Percentiles rank a stretch among this genome's conserved stretches.
Conservation (phyloP, 2,329 filamentous ascomycete species). For the Botrytis pseudocinerea region DNA sequence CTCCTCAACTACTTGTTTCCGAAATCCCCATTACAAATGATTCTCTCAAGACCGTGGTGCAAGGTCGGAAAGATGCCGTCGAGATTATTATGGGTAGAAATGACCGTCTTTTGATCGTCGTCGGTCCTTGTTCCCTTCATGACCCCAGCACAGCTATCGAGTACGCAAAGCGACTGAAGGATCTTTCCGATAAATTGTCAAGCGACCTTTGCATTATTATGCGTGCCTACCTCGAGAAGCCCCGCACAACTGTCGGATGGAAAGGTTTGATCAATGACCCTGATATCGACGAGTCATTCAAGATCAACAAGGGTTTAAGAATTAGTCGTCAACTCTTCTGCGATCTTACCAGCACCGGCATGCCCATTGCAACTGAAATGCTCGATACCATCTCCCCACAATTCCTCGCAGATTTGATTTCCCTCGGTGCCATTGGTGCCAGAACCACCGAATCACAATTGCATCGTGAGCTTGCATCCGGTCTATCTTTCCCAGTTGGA, state of each 20-base stretch:
- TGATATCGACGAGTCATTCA: constrained; percentile 93
- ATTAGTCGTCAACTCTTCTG: constrained; percentile 92
- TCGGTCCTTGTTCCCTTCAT: constrained; percentile 96
- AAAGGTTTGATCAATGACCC: constrained; percentile 99
- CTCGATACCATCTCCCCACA: constrained; percentile 98
- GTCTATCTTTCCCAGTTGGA: constrained; percentile 93
- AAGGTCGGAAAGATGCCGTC: constrained; percentile 63
- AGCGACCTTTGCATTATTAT: constrained; percentile 90
- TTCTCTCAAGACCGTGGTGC: constrained; percentile 68
- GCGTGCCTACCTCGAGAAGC: constrained; percentile 99
- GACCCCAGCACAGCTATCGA: constrained; percentile 86
- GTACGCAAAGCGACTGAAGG: constrained; percentile 79
- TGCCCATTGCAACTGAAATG: constrained; percentile 98
- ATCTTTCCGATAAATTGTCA: constrained; percentile 74
- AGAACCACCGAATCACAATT: constrained; percentile 96
- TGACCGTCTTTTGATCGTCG: constrained; percentile 89
- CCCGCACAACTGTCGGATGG: constrained; percentile 96
- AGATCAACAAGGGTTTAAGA: constrained; percentile 97
- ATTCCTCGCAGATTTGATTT: constrained; percentile 95
- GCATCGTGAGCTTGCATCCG: constrained; percentile 92
- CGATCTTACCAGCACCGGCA: constrained; percentile 80
- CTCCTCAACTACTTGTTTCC: constrained; percentile 79
- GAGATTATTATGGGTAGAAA: constrained; percentile 41
- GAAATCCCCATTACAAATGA: constrained; percentile 73
- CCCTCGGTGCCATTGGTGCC: constrained; percentile 91